Conservation (phyloP, 148 eudicot genomes). For the Spergularia bocconei region DNA sequence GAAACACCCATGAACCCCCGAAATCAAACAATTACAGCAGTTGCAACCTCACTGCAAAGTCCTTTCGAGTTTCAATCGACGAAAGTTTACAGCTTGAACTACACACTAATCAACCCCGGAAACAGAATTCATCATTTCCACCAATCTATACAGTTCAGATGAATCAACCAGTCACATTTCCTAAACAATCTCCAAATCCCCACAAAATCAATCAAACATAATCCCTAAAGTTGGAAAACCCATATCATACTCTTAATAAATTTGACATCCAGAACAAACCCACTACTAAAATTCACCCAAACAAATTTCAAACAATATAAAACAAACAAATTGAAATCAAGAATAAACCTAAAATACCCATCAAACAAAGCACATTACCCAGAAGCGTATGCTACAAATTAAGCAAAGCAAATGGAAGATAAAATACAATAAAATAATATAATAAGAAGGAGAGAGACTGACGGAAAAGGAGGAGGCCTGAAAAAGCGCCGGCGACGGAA, state of each 20-base stretch:
- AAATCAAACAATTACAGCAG: no score
- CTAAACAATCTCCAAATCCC: no score
- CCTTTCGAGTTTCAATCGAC: neutral
- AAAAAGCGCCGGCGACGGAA: constrained; percentile 64
- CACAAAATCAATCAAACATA: neutral
- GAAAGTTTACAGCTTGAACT: neutral
- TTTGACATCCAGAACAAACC: neutral
- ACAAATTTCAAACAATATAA: neutral
- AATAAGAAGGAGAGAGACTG: constrained; percentile 21
- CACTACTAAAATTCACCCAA: neutral
- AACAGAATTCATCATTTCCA: neutral
- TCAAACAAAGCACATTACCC: neutral
- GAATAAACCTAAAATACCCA: neutral
- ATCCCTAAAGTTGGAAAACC: neutral
- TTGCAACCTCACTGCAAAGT: no score
- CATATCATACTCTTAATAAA: neutral
- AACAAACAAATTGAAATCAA: neutral
- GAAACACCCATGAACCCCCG: no score
- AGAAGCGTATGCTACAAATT: neutral
- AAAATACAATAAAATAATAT: neutral
- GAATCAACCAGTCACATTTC: neutral
- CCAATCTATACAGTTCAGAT: neutral
- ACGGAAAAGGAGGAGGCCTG: constrained; percentile 87
- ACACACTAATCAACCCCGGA: neutral
- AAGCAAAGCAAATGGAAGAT: neutral